Conservation (phyloP, 2,329 filamentous ascomycete genomes). For the Beauveria sp. region DNA sequence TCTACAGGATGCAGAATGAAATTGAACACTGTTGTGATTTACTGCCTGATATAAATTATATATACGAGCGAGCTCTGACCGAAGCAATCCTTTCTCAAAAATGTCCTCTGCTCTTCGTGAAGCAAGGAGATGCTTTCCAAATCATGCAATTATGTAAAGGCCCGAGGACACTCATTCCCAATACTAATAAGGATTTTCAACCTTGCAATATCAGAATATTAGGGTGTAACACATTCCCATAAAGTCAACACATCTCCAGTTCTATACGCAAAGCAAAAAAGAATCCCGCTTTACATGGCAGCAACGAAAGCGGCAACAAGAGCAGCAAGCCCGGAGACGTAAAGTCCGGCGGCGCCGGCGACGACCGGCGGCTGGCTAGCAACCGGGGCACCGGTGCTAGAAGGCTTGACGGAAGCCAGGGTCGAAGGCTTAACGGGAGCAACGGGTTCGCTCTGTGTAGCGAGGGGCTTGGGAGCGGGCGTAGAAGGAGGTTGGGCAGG, state of each 20-base stretch:
- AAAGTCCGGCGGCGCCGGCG: conserved; percentile 14
- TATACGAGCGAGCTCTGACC: too few relatives aligned
- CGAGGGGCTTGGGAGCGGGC: conserved; percentile 8
- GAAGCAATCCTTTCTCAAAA: too few relatives aligned
- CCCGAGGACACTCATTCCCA: background rate
- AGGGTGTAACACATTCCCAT: background rate
- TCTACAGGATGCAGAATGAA: too few relatives aligned
- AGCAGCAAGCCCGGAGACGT: conserved; percentile 14
- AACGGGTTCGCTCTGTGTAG: background rate
- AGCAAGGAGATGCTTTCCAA: background rate
- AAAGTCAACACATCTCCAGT: background rate
- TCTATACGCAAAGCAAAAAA: background rate
- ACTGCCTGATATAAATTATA: too few relatives aligned
- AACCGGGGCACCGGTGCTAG: conserved; percentile 9
- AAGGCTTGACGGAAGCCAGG: conserved; percentile 10
- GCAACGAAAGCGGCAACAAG: conserved; percentile 15
- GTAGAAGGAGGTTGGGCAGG: conserved; percentile 3
- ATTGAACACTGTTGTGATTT: too few relatives aligned
- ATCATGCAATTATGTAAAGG: background rate
- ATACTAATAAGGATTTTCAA: background rate
- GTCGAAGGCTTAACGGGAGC: conserved; percentile 12
- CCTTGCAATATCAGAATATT: background rate
- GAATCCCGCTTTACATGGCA: conserved; percentile 14
- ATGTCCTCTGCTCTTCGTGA: too few relatives aligned
- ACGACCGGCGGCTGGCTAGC: conserved; percentile 13